These are phyloP conservation scores for Epicoccum nigrum DNA, from an alignment of 2,329 filamentous ascomycete genomes.

Conservation along the genomic window DNA sequence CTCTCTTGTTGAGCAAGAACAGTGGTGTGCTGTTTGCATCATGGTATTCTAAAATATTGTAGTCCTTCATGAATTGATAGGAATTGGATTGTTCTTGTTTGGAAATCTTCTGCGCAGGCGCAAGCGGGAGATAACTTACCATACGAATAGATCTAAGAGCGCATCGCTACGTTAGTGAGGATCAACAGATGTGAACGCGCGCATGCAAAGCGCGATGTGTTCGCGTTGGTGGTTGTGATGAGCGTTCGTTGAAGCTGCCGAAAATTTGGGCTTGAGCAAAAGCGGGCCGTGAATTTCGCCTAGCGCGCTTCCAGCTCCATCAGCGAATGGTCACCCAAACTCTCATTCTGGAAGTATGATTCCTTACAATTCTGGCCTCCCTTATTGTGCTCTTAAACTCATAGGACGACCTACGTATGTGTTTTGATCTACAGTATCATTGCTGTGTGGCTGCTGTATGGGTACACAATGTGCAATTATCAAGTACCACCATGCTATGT, in stretches of 20 bases:
- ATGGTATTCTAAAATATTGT: conserved; percentile 62
- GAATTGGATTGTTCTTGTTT: conserved; percentile 63
- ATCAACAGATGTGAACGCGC: conserved; percentile 14
- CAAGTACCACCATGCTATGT: no score
- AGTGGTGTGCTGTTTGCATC: conserved; percentile 47
- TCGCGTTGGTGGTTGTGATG: conserved; percentile 19
- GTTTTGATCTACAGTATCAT: no score
- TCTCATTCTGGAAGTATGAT: no score
- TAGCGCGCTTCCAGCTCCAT: conserved; percentile 2
- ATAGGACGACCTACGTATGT: no score
- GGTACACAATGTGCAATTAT: no score
- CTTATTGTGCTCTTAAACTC: no score
- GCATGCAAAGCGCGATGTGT: conserved; percentile 22
- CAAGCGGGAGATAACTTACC: conserved; percentile 24
- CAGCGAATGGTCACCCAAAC: conserved; percentile 11
- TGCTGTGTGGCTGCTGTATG: no score
- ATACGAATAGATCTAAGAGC: conserved; percentile 3
- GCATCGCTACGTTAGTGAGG: conserved; percentile 24
- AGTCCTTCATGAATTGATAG: conserved; percentile 62
- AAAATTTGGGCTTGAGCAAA: conserved; percentile 30
- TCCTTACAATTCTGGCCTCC: no score
- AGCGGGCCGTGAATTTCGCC: conserved; percentile 10
- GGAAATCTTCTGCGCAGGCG: conserved; percentile 51
- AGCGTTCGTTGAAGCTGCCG: conserved; percentile 23
- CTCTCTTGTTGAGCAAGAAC: not conserved